A percentile compares a stretch with the other conserved stretches of the same genome.
Evolutionary conservation across 75 land plant species (phyloP).

Genomic region (Pinus tabuliformis): DNA sequence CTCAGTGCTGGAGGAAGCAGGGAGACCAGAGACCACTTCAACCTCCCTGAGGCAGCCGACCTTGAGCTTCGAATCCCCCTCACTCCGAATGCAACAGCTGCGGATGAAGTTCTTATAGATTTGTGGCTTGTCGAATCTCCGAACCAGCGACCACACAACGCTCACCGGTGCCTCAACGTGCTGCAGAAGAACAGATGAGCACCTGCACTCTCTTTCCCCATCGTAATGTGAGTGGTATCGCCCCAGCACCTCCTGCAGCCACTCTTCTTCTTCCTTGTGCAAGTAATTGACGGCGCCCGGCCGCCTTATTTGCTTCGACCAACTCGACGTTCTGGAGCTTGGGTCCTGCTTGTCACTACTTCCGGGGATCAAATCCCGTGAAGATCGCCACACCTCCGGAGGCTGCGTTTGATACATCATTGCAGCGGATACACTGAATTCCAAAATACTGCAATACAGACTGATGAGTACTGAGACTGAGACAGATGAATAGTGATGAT

Average conservation of each 20-base stretch:
- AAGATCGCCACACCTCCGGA: no score
- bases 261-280: no score
- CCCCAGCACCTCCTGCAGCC: constrained; percentile 14
- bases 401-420: no score
- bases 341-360: no score
- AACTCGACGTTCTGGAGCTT: no score
- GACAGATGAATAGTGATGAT: no score
- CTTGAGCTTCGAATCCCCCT: background rate
- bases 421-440: no score
- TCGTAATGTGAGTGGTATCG: constrained; percentile 42
- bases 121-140: constrained; percentile 76
- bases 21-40: constrained; percentile 72
- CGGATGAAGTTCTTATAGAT: constrained; percentile 78
- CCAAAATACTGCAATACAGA: no score
- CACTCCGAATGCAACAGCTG: constrained; percentile 34
- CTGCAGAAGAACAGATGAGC: constrained; percentile 62
- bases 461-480: no score
- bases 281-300: no score
- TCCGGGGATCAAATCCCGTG: no score
- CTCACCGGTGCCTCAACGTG: constrained; percentile 50
- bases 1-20: constrained; percentile 73
- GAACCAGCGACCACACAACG: constrained; percentile 67
- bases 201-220: constrained; percentile 14
- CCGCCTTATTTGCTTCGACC: no score
- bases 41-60: constrained; percentile 69